phyloP scores from a whole-genome alignment of 805 yeast species.

The Vanderwaltozyma tropicalis region DNA sequence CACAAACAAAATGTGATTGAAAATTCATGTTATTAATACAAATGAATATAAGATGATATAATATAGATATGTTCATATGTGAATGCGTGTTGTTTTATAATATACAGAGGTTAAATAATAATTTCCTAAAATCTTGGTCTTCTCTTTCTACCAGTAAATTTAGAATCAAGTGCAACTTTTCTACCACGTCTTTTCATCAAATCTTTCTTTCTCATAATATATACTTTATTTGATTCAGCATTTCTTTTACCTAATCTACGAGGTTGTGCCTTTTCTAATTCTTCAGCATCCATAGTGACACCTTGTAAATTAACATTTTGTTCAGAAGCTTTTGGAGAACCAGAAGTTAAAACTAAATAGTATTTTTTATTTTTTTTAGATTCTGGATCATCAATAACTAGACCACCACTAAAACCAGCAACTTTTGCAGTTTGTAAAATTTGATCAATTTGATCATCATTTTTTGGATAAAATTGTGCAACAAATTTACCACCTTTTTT shows the following conservation, averaged over 20 bases:
- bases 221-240: conserved; percentile 65
- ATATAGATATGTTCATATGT: no score
- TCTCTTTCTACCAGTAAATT: conserved; percentile 82
- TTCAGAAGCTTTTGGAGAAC: conserved; percentile 64
- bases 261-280: conserved; percentile 12
- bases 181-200: conserved; percentile 87
- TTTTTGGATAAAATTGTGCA: conserved; percentile 91
- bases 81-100: no score
- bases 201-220: conserved; percentile 83
- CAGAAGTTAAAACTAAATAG: conserved; percentile 66
- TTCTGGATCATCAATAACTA: conserved; percentile 89
- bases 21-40: no score
- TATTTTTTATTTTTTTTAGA: conserved; percentile 84
- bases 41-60: not conserved
- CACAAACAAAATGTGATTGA: not conserved
- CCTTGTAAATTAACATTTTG: conserved; percentile 68
- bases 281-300: conserved; percentile 66
- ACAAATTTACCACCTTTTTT: conserved; percentile 94
- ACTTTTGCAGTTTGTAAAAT: conserved; percentile 80
- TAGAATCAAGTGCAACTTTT: conserved; percentile 78
- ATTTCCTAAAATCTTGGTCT: conserved; percentile 47
- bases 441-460: conserved; percentile 72
- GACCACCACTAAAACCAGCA: conserved; percentile 93
- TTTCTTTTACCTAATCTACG: conserved; percentile 33
- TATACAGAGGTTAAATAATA: no score